Evolutionary conservation across 2,329 filamentous ascomycete genomes (phyloP).

Genomic region (Penicillium sumatraense): DNA sequence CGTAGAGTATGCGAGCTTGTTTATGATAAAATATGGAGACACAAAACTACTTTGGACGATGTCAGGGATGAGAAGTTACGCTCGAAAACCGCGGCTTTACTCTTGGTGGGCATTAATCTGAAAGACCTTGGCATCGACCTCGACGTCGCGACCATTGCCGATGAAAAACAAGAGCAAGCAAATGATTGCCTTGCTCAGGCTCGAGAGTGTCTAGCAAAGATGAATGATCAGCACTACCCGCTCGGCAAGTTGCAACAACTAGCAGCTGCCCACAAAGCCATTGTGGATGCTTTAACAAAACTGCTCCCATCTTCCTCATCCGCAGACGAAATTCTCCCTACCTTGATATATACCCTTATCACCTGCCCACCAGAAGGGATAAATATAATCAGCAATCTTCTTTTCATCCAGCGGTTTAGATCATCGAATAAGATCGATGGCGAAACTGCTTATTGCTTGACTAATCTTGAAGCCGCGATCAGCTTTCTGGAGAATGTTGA

Average conservation of each 20-base stretch:
- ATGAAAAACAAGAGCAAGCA: slow-evolving; percentile 69
- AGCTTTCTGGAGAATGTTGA: slow-evolving; percentile 96
- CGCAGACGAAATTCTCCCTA: slow-evolving; percentile 95
- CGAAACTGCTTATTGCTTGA: slow-evolving; percentile 93
- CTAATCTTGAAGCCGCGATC: slow-evolving; percentile 92
- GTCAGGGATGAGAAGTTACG: slow-evolving; percentile 92
- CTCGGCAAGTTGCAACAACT: slow-evolving; percentile 89
- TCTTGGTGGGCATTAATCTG: slow-evolving; percentile 87
- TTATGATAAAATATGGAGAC: slow-evolving; percentile 87
- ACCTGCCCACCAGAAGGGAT: slow-evolving; percentile 84
- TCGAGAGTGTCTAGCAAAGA: slow-evolving; percentile 71
- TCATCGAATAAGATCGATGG: slow-evolving; percentile 85
- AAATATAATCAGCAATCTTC: slow-evolving; percentile 90
- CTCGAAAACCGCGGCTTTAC: slow-evolving; percentile 88
- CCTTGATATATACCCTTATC: slow-evolving; percentile 94
- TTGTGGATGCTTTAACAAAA: slow-evolving; percentile 80
- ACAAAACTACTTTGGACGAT: slow-evolving; percentile 89
- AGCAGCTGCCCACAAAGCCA: slow-evolving; percentile 87
- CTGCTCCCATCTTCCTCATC: slow-evolving; percentile 76
- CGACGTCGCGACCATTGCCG: slow-evolving; percentile 58
- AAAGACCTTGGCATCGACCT: slow-evolving; percentile 82
- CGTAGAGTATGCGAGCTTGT: slow-evolving; percentile 81
- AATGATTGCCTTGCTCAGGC: slow-evolving; percentile 73
- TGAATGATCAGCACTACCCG: slow-evolving; percentile 87
- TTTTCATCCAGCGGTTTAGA: slow-evolving; percentile 91